phyloP scores from a whole-genome alignment of 164 flowering plant species.

The Taxillus chinensis region DNA sequence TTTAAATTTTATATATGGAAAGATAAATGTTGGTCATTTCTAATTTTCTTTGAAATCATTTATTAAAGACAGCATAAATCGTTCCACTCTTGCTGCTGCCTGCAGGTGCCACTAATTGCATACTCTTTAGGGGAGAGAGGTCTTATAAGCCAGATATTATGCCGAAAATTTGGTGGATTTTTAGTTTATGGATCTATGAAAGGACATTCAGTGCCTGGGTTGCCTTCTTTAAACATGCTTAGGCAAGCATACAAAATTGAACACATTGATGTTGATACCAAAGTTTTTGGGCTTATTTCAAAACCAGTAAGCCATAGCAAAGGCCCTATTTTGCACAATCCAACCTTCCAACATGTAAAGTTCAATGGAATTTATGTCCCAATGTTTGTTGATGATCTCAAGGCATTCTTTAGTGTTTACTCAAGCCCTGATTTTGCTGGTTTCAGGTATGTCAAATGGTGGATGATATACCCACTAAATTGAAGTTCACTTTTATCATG shows the following conservation, averaged over 20 bases:
- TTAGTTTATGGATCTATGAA: conserved; percentile 31
- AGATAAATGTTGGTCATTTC: background rate
- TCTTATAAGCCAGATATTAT: conserved; percentile 38
- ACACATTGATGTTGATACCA: conserved; percentile 24
- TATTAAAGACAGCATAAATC: background rate
- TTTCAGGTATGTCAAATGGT: conserved; percentile 25
- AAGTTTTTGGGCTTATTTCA: conserved; percentile 41
- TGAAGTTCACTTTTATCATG: too few species aligned
- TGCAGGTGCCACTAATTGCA: conserved; percentile 44
- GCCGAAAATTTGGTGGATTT: conserved; percentile 43
- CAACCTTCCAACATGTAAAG: conserved; percentile 31
- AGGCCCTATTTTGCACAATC: conserved; percentile 43
- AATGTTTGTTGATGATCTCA: conserved; percentile 34
- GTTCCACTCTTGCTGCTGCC: conserved; percentile 1
- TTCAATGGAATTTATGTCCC: conserved; percentile 46
- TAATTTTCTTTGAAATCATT: background rate
- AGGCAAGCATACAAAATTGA: conserved; percentile 28
- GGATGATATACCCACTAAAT: too few species aligned
- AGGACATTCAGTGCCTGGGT: conserved; percentile 31
- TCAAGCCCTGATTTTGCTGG: conserved; percentile 37
- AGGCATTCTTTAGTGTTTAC: conserved; percentile 29
- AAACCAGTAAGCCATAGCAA: conserved; percentile 57
- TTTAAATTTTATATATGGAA: background rate
- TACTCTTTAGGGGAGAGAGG: conserved; percentile 41
- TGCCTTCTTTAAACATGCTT: conserved; percentile 33